Percentiles rank a stretch among this genome's conserved stretches.
Evolutionary conservation across 371 early-diverging fungal species (phyloP).

Genomic region (Rhizopus stolonifer): DNA sequence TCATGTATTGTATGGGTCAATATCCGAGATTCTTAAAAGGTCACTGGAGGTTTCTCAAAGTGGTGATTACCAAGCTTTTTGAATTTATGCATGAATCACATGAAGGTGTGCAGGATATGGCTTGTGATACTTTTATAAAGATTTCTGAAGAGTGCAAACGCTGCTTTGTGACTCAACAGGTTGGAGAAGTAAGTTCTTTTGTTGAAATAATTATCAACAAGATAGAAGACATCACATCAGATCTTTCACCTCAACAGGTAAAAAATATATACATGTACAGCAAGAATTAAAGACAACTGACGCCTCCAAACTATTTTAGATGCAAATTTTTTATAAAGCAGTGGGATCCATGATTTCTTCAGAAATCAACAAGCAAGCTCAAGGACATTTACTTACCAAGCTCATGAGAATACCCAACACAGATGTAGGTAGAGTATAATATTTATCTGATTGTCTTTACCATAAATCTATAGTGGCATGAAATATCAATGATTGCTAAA

Average conservation of each 20-base stretch:
- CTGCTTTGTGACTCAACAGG: constrained; percentile 91
- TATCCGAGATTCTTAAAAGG: constrained; percentile 98
- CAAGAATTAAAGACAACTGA: neutral
- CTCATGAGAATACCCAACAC: constrained; percentile 90
- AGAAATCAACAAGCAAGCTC: constrained; percentile 70
- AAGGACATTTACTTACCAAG: constrained; percentile 78
- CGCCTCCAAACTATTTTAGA: too few relatives aligned
- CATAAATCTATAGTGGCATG: neutral
- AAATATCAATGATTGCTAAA: constrained; percentile 63
- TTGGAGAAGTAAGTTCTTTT: constrained; percentile 85
- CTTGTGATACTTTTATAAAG: constrained; percentile 99
- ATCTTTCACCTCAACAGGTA: constrained; percentile 88
- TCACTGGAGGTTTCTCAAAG: constrained; percentile 99
- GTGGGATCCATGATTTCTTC: constrained; percentile 95
- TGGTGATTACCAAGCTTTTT: constrained; percentile 99
- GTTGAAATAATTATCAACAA: constrained; percentile 90
- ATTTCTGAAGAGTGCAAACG: constrained; percentile 96
- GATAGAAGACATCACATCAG: constrained; percentile 81
- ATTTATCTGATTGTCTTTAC: neutral
- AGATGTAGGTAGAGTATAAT: constrained; percentile 49
- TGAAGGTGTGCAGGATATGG: constrained; percentile 99
- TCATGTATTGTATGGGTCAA: constrained; percentile 99
- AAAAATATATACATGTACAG: constrained; percentile 67
- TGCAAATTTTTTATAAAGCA: constrained; percentile 95
- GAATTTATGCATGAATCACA: constrained; percentile 99